Evolutionary conservation across 2,329 filamentous ascomycete genomes (phyloP), one percentile per base, ranked within the genome.

Genomic region (Ophiosphaerella herpotricha): DNA sequence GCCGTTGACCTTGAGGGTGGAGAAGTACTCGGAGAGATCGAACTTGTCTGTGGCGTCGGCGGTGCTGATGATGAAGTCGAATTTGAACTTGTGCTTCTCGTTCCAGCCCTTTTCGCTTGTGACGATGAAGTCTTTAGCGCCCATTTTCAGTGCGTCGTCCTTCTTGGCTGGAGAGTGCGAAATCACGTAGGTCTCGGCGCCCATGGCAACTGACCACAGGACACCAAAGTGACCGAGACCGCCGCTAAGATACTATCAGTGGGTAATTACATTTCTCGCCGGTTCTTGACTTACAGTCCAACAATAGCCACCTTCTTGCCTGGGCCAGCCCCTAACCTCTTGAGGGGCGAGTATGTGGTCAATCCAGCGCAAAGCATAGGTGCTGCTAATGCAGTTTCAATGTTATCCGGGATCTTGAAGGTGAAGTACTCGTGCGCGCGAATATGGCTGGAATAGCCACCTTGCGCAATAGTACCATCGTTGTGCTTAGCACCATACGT

Each of bases 361-460:
- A 95, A 80, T 56, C 91, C 91, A 35, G 89, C 91, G 74, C 91
- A 95, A 60, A 94, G 81, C 88, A 92, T 91, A 8, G 88, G 89
- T 1, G 89, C 90, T 1, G 86, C 89, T 43, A 86, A 74, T 21
- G 71, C 70, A 50, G 72, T 77, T 56, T 78, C 72, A 39, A 95
- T 81, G 44, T 79, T 83, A 29, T 91, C 89, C 32, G 90, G 91
- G 57, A 95, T 92, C 66, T 88, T 87, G 74, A 85, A 85, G 14
- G 80, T 80, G 66, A 83, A 92, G 77, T 91, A 88, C 74, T 92
- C 87, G 74, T 93, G 88, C 1, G 86, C 84, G 58, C 88, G 82
- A 16, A 90, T 81, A 68, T 90, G 84, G 45, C 81, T 84, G 4
- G 83, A 77, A 71, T 87, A 88, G n/a, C 85, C 85, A 48, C 85